phyloP scores from a whole-genome alignment of 257 asterid species.

The Scutellaria barbata region DNA sequence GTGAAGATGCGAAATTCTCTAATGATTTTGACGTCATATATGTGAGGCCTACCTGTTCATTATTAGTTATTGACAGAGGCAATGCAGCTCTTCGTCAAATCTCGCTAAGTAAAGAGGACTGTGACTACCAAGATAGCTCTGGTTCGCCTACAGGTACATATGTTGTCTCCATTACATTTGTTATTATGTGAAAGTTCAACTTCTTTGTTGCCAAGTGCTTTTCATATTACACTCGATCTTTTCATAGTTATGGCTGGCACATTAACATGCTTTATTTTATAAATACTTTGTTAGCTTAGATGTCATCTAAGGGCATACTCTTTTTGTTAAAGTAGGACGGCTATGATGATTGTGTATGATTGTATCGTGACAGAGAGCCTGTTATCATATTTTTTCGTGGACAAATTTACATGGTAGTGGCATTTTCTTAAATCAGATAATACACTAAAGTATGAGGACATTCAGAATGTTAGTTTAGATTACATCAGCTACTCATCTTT shows the following conservation, averaged over 20 bases:
- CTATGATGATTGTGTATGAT: background rate
- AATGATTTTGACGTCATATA: conserved; percentile 86
- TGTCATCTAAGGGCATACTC: background rate
- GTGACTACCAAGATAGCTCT: conserved; percentile 69
- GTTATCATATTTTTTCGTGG: background rate
- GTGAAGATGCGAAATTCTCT: conserved; percentile 96
- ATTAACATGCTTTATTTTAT: too few species aligned
- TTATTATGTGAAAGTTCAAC: conserved; percentile 5
- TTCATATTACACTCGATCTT: background rate
- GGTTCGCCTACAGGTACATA: conserved; percentile 69
- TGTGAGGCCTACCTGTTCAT: conserved; percentile 80
- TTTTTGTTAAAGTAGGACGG: background rate
- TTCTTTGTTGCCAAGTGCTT: conserved; percentile 2
- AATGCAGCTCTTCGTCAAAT: conserved; percentile 98
- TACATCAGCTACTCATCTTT: background rate
- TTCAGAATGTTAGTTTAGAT: background rate
- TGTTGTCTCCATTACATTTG: conserved; percentile 4
- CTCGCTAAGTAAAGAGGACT: conserved; percentile 82
- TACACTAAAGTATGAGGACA: background rate
- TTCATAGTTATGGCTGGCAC: background rate
- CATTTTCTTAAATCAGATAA: conserved; percentile 7
- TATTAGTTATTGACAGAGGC: conserved; percentile 91
- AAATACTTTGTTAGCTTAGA: background rate
- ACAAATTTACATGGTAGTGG: background rate
- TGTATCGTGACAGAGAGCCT: background rate